Percentiles rank a stretch among this genome's conserved stretches.
phyloP scores from a whole-genome alignment of 2,329 filamentous ascomycete genomes.

The Penicillium sp. region DNA sequence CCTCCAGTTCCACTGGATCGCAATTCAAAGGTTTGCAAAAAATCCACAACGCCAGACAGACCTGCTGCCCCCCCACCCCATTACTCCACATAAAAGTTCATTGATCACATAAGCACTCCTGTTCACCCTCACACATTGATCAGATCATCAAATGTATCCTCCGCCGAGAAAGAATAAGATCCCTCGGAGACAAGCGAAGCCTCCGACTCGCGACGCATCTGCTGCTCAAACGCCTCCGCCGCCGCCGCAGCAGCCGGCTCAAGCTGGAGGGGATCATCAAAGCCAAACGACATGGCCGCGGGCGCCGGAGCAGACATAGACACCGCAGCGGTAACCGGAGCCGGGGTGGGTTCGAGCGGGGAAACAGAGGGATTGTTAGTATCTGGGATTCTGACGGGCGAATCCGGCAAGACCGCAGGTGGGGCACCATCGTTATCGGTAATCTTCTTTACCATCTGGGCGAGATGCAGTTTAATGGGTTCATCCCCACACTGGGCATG shows the following conservation, averaged over 20 bases:
- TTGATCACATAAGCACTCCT: background rate
- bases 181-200: constrained; percentile 29
- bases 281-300: constrained; percentile 31
- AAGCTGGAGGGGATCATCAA: constrained; percentile 33
- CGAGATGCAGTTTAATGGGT: constrained; percentile 37
- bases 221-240: constrained; percentile 27
- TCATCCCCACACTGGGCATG: constrained; percentile 41
- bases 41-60: constrained; percentile 6
- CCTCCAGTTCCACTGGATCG: constrained; percentile 19
- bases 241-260: constrained; percentile 20
- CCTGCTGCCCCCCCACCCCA: constrained; percentile 5
- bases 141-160: constrained; percentile 34
- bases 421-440: constrained; percentile 26
- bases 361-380: constrained; percentile 18
- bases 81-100: background rate
- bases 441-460: constrained; percentile 40
- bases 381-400: constrained; percentile 11
- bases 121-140: constrained; percentile 29
- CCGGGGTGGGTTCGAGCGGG: constrained; percentile 3
- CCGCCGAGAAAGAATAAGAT: constrained; percentile 31
- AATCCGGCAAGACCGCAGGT: background rate
- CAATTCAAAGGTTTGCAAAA: background rate
- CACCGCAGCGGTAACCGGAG: background rate
- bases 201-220: constrained; percentile 32
- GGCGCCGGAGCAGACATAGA: background rate